Evolutionary conservation across 2,329 filamentous ascomycete genomes (phyloP), one percentile per base, ranked within the genome.

Genomic region (Coniella lustricola): DNA sequence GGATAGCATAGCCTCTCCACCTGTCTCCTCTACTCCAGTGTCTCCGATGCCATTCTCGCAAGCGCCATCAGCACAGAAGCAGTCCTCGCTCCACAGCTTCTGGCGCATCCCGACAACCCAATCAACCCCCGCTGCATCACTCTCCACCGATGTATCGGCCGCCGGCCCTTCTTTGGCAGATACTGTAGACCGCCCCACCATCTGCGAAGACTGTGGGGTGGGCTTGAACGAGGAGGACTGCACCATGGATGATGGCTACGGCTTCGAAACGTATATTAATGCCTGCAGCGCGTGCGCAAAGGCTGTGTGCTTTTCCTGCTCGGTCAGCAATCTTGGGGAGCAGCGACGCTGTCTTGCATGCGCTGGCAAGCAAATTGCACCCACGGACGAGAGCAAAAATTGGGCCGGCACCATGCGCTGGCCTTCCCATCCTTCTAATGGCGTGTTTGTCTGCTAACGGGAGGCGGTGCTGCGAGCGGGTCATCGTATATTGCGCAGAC

Each of bases 51-150:
- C 44, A 17, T 46, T 25, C 16, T 32, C 54, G 48, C 16, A 54
- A 8, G 25, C 57, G 46, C 44, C 35, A 34, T 56, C 18, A 42
- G 41, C n/a, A 20, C 50, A 49, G 42, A 60, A 47, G 18, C 79
- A 82, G 59, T 66, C 70, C 3, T 80, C 75, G 0, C 66, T 84
- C 0, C 78, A 83, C 60, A 75, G 67, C 35, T 84, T 82, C 64
- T 84, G 78, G 78, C 70, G 71, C n/a, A 68, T 82, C 13, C 70
- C 67, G 2, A 65, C 67, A 0, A 60, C 65, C 0, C 60, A 71
- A 4, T 53, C 56, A 12, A 58, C 59, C 55, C 62, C 2, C 43
- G 22, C 62, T 7, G 48, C 55, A 1, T 54, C 52, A 3, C 47
- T 49, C 17, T 50, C 12, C 51, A 49, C 52, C 50, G 12, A 49